Base-by-base conservation (phyloP, 2,329 filamentous ascomycete species). In the Metarhizium guizhouense region DNA sequence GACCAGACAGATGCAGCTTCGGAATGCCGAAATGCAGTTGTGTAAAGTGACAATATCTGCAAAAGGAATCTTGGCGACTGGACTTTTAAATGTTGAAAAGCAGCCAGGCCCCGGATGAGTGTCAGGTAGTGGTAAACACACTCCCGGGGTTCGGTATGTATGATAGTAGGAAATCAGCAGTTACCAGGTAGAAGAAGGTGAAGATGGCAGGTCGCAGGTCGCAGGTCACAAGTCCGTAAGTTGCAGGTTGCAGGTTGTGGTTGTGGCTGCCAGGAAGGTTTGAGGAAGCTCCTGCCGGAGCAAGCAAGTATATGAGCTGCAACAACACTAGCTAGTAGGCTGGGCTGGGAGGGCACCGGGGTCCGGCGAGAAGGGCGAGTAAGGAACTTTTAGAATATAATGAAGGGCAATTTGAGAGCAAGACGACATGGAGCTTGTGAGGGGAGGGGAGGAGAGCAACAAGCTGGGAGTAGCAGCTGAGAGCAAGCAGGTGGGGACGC, bases 401-500 rank as follows among this genome's bases (percentile, higher is more conserved):
- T 25, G 25, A 16, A 34, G 32, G 10, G 32, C 32, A 34, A 11
- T 11, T 34, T 34, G 32, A 34, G 32, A 34, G 32, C 32, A 34
- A 34, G 32, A 11, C 32, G 32, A 25, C 25, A 25, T 25, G 25
- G 25, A 34, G 32, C 32, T 34, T 11, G 32, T 34, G 32, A 34
- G 32, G 10, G 32, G 32, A 11, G 32, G 32, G 32, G 18, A 47
- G 18, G n/a, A 18, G 43, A 47, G 43, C 14, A 47, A n/a, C n/a
- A 25, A 25, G 20, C 6, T 13, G 6, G 43, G 5, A 25, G 18
- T 8, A 34, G 32, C 32, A 34, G 32, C 7, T 47, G 16, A 25
- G 43, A 47, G 63, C 62, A 63, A 34, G 32, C 56, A 47, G 54
- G 43, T 18, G 18, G 51, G 49, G 55, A 57, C 32, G 55, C 50